Conservation (phyloP, 371 early-diverging fungal genomes). For the Apophysomyces elegans region DNA sequence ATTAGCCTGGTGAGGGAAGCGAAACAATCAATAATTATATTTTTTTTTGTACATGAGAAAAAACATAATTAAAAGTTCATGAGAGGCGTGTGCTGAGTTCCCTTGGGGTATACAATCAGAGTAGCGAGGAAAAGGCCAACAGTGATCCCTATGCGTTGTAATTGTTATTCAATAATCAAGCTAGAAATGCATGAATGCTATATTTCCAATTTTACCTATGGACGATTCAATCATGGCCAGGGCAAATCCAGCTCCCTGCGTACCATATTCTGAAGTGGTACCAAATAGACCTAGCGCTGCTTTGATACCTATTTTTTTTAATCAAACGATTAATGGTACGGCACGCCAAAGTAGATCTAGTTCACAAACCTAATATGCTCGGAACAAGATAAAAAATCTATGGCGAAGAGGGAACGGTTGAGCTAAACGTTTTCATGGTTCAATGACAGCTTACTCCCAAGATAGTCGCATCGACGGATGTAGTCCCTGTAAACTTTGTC, state of each 20-base stretch:
- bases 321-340: background rate
- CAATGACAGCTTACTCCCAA: conserved; percentile 41
- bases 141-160: conserved; percentile 44
- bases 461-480: conserved; percentile 62
- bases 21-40: background rate
- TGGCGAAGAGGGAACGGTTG: background rate
- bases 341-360: too few relatives aligned
- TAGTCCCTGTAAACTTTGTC: conserved; percentile 54
- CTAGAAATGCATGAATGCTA: too few relatives aligned
- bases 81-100: conserved; percentile 58
- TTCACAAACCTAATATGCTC: conserved; percentile 47
- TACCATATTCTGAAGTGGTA: conserved; percentile 30
- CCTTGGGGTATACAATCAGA: conserved; percentile 60
- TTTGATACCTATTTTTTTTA: conserved; percentile 33
- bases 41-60: background rate
- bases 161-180: background rate
- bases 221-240: conserved; percentile 48
- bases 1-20: conserved; percentile 34
- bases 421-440: background rate
- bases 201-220: conserved; percentile 21
- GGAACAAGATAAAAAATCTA: conserved; percentile 59
- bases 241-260: conserved; percentile 50
- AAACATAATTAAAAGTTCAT: conserved; percentile 54
- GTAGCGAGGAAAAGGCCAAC: conserved; percentile 64
- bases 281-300: conserved; percentile 53